These are phyloP conservation scores for Turnera subulata DNA, from an alignment of 345 rosid genomes.

Conservation along the genomic window DNA sequence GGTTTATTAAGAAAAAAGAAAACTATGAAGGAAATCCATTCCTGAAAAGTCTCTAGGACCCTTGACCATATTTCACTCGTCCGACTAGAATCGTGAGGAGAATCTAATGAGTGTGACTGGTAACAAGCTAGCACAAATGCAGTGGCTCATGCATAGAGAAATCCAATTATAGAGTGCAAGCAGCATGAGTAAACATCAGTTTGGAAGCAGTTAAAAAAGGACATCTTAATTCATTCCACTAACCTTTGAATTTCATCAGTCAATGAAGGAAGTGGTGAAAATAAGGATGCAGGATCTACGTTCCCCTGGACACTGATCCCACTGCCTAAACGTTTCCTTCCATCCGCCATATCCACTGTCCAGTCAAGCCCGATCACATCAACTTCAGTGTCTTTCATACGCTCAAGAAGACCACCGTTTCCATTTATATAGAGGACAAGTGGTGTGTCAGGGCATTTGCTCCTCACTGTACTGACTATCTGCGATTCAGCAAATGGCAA, in stretches of 20 bases:
- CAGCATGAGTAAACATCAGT: not conserved
- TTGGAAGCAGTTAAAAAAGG: not conserved
- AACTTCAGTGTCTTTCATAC: slow-evolving; percentile 83
- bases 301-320: slow-evolving; percentile 79
- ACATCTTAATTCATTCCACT: not conserved
- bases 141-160: not conserved
- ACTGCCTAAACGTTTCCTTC: slow-evolving; percentile 65
- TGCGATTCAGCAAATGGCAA: slow-evolving; percentile 28
- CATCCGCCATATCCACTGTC: slow-evolving; percentile 95
- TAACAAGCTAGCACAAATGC: too few species aligned
- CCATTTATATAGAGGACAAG: slow-evolving; percentile 90
- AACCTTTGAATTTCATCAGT: slow-evolving; percentile 82
- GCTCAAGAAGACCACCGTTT: slow-evolving; percentile 89
- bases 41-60: not conserved
- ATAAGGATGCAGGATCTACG: slow-evolving; percentile 81
- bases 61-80: too few species aligned
- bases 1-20: not conserved
- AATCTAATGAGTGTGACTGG: too few species aligned
- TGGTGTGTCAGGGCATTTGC: slow-evolving; percentile 75
- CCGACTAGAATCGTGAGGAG: too few species aligned
- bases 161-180: not conserved
- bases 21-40: not conserved
- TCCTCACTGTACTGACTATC: slow-evolving; percentile 59
- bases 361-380: slow-evolving; percentile 96
- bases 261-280: slow-evolving; percentile 71